Conservation (phyloP, 2,329 filamentous ascomycete species). For the Pleomassaria siparia region DNA sequence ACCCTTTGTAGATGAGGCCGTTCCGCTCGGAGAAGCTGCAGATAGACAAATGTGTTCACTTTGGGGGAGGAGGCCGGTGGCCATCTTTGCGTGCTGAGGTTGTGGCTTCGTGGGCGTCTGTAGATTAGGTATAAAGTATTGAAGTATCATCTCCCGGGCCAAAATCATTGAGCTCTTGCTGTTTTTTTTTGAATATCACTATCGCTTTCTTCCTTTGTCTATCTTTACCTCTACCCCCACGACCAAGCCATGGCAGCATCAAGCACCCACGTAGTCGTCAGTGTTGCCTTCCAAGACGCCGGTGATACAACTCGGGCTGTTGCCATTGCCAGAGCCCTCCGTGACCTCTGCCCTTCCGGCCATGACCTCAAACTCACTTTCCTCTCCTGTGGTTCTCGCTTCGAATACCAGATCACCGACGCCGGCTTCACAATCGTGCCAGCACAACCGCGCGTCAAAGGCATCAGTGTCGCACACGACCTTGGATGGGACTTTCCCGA, state of each 20-base stretch:
- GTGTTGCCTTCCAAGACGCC: constrained; percentile 37
- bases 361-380: constrained; percentile 31
- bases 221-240: not conserved
- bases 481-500: constrained; percentile 39
- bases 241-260: constrained; percentile 16
- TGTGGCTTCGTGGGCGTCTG: not conserved
- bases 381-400: constrained; percentile 31
- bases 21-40: not conserved
- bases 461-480: constrained; percentile 34
- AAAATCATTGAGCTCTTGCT: not conserved
- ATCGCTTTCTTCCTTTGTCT: not conserved
- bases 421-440: constrained; percentile 36
- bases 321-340: constrained; percentile 29
- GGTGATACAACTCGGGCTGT: constrained; percentile 37
- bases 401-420: constrained; percentile 34
- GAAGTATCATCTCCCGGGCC: not conserved
- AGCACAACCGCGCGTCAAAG: constrained; percentile 32
- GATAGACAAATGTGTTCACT: not conserved
- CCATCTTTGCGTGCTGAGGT: not conserved
- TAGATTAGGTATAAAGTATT: not conserved
- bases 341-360: constrained; percentile 29
- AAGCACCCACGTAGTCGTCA: constrained; percentile 29
- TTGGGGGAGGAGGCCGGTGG: not conserved
- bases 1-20: not conserved
- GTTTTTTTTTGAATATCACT: not conserved